Evolutionary conservation across 768 basidiomycete species (phyloP).

Genomic region (Coprinopsis strossmayeri): DNA sequence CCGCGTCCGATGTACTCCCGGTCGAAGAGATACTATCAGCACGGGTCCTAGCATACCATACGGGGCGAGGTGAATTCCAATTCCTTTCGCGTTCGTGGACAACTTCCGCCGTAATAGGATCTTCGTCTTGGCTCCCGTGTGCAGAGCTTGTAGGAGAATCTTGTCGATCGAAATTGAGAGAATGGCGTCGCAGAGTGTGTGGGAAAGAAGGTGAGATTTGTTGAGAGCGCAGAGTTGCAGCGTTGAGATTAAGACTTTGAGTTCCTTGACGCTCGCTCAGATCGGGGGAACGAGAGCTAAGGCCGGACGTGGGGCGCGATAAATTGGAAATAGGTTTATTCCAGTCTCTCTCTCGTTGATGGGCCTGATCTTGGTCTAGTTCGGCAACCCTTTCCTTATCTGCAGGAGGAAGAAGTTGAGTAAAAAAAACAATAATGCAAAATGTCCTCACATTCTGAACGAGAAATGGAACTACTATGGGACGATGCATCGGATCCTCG

Average conservation of each 20-base stretch:
- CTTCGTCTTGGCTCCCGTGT: constrained; percentile 17
- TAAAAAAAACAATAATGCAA: neutral
- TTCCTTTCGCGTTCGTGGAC: constrained; percentile 52
- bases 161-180: constrained; percentile 25
- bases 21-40: constrained; percentile 4
- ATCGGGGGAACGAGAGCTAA: constrained; percentile 31
- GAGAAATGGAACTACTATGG: constrained; percentile 40
- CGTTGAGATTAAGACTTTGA: constrained; percentile 14
- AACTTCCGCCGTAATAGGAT: constrained; percentile 13
- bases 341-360: constrained; percentile 51
- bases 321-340: constrained; percentile 35
- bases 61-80: constrained; percentile 63
- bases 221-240: constrained; percentile 9
- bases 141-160: constrained; percentile 37
- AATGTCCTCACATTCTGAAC: constrained; percentile 49
- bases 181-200: constrained; percentile 22
- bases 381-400: constrained; percentile 40
- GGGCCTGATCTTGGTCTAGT: constrained; percentile 34
- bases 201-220: constrained; percentile 21
- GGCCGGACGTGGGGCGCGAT: constrained; percentile 38
- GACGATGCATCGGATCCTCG: constrained; percentile 36
- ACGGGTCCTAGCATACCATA: constrained; percentile 30
- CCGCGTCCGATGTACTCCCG: neutral
- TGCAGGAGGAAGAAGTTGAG: constrained; percentile 13
- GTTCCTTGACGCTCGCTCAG: constrained; percentile 15